Percentiles rank a stretch among this genome's conserved stretches.
Evolutionary conservation across 2,329 filamentous ascomycete species (phyloP).

Genomic region (Cordyceps javanica): DNA sequence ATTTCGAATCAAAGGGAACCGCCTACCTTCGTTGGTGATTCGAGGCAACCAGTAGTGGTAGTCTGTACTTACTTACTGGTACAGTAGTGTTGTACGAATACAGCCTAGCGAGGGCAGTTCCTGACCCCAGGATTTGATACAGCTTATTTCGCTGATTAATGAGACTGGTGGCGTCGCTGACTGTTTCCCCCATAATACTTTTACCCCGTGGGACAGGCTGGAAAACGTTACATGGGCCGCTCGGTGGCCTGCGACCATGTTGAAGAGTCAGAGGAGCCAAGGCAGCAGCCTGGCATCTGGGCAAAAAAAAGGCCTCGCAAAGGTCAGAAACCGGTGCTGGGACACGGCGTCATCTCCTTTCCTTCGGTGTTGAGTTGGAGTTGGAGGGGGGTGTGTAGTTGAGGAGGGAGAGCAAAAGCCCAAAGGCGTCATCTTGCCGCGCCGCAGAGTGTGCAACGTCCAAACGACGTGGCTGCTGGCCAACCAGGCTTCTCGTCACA

Average conservation of each 20-base stretch:
- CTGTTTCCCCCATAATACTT: neutral
- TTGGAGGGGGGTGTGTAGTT: neutral
- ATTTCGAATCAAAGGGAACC: too few relatives aligned
- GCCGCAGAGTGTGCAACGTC: too few relatives aligned
- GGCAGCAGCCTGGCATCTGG: neutral
- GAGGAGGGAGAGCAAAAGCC: too few relatives aligned
- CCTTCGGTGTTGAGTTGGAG: too few relatives aligned
- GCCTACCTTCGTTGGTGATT: too few relatives aligned
- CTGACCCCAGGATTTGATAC: neutral
- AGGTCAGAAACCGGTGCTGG: too few relatives aligned
- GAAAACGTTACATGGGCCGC: slow-evolving; percentile 2
- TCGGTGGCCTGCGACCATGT: neutral
- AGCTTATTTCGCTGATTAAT: neutral
- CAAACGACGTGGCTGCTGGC: neutral
- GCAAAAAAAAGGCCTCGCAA: neutral
- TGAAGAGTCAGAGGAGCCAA: neutral
- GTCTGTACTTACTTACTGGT: too few relatives aligned
- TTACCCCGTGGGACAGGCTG: neutral
- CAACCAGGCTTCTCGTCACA: neutral
- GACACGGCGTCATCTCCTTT: too few relatives aligned
- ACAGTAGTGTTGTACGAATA: too few relatives aligned
- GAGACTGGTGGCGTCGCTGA: too few relatives aligned
- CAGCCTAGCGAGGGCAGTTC: neutral
- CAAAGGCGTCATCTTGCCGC: neutral
- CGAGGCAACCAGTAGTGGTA: too few relatives aligned